Evolutionary conservation across 306 rosid genomes (phyloP), one percentile per base, ranked within the genome.

Genomic region (Casuarina glauca): DNA sequence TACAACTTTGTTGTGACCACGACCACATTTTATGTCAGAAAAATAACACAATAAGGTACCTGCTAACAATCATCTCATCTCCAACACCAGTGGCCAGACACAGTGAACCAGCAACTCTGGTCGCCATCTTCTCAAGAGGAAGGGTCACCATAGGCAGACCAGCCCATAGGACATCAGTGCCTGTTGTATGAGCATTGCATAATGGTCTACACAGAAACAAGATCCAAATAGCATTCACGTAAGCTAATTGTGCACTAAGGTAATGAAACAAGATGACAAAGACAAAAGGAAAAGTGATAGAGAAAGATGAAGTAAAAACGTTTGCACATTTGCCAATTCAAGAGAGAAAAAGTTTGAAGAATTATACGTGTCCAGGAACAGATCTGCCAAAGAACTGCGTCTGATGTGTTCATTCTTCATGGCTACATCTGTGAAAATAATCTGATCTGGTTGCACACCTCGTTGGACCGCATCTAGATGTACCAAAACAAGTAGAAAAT

Each of bases 141-240:
- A 93, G 84, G 73, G 99, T 96, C 79, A 96, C 81, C 99, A 96
- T 96, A 10, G 99, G 98, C 69, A 96, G 78, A 61, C 99, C 99
- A 7, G 99, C 99, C 99, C 99, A 96, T 51, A 96, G 79, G 79
- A 96, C 85, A 85, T 96, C 99, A 1, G 99, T 93, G 80, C 99
- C 99, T 3, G 99, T 96, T 6, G 99, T 96, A 84, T 96, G 99
- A 5, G 99, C 99, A 86, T 96, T 96, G 96, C 99, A 96, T 67
- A 96, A 79, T 39, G 99, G 99, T 88, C 99, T 96, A 76, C 26
- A 78, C 58, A 75, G 16, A 73, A 26, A 78, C 73, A 84, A 64
- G 46, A 48, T n/a, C 66, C 46, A 52, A 49, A 13, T 9, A 86
- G 62, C 50, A 69, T 81, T 45, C 50, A 10, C 32, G 45, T 49